phyloP scores from a whole-genome alignment of 495 filamentous ascomycete species.

The Bacidia gigantensis region DNA sequence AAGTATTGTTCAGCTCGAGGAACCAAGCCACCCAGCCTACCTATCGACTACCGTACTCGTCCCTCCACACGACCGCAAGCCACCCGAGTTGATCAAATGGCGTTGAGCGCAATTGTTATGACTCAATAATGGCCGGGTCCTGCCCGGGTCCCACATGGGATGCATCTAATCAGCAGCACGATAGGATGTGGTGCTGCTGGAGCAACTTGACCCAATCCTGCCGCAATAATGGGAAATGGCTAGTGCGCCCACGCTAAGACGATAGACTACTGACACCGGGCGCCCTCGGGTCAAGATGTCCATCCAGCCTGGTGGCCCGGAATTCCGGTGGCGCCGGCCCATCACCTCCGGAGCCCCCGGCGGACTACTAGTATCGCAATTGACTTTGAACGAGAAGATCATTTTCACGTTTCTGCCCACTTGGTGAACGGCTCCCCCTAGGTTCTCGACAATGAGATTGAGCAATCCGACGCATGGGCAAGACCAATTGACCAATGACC shows the following conservation, averaged over 20 bases:
- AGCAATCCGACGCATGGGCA: not conserved
- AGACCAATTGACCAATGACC: too few relatives aligned
- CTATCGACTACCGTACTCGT: not conserved
- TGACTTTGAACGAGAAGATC: not conserved
- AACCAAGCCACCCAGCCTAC: not conserved
- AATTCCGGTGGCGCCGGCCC: not conserved
- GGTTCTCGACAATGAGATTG: not conserved
- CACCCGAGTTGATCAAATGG: not conserved
- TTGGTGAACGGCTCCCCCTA: not conserved
- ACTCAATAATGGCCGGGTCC: too few relatives aligned
- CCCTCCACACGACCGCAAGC: not conserved
- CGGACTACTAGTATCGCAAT: too few relatives aligned
- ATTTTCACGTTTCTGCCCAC: not conserved
- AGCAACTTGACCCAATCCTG: not conserved
- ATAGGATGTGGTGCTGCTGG: not conserved
- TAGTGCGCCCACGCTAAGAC: not conserved
- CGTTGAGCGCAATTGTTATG: too few relatives aligned
- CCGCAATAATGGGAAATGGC: too few relatives aligned
- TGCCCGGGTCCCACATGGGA: too few relatives aligned
- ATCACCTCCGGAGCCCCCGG: not conserved
- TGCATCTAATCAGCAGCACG: not conserved
- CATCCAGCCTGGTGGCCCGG: not conserved
- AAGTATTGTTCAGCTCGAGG: not conserved
- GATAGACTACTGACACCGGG: not conserved
- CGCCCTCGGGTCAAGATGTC: not conserved